Evolutionary conservation across 352 stramenopile species (phyloP).

Genomic region (Globisporangium sylvaticum): DNA sequence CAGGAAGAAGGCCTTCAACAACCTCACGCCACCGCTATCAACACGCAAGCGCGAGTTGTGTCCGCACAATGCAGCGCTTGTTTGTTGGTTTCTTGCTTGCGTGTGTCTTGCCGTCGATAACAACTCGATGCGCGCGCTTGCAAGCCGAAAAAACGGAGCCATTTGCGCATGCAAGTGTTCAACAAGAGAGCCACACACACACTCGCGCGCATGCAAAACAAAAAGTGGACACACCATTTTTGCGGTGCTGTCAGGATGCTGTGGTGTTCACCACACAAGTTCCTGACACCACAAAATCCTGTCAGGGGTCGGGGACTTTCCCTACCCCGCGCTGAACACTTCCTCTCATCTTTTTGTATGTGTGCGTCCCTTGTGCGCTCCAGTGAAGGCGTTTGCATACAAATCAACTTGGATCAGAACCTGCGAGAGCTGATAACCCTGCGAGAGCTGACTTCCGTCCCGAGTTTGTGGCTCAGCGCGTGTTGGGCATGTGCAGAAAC

Average conservation of each 20-base stretch:
- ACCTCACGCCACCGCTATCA: too few species aligned
- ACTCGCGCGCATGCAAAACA: too few species aligned
- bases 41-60: not conserved
- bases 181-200: too few species aligned
- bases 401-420: not conserved
- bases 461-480: constrained; percentile 8
- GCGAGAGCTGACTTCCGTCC: not conserved
- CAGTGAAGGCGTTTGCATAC: not conserved
- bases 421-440: not conserved
- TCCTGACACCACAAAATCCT: not conserved
- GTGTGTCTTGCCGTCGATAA: not conserved
- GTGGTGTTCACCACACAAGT: not conserved
- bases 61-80: not conserved
- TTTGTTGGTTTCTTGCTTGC: not conserved
- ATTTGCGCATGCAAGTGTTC: too few species aligned
- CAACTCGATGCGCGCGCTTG: not conserved
- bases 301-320: not conserved
- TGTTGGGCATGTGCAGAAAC: constrained; percentile 7
- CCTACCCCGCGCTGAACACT: constrained; percentile 1
- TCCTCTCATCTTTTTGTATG: not conserved
- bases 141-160: not conserved
- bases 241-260: not conserved
- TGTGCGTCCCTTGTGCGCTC: not conserved
- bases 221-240: not conserved
- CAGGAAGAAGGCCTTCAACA: not conserved